These are phyloP conservation scores for Seiridium cupressi DNA, from an alignment of 2,329 filamentous ascomycete species.

Conservation along the genomic window DNA sequence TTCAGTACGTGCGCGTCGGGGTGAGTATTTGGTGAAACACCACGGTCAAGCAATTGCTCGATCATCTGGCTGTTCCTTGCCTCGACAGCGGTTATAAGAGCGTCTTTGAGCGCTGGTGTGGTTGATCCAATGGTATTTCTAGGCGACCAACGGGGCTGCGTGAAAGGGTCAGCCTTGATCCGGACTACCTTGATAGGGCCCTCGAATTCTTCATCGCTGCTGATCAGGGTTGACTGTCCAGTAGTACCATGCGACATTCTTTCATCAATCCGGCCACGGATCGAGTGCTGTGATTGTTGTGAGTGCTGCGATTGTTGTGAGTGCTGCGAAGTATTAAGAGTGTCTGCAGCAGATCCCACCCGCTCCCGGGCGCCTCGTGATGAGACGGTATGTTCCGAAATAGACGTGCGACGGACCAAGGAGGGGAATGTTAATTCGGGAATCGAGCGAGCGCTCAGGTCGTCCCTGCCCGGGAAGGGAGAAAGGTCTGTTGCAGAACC, in stretches of 20 bases:
- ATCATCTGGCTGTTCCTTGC: constrained; percentile 54
- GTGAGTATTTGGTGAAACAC: constrained; percentile 49
- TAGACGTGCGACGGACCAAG: constrained; percentile 17
- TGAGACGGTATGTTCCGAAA: constrained; percentile 19
- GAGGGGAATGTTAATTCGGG: constrained; percentile 6
- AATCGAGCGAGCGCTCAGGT: constrained; percentile 7
- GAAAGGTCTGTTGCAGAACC: constrained; percentile 18
- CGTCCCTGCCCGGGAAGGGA: constrained; percentile 13
- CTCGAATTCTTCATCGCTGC: constrained; percentile 33
- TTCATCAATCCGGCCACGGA: constrained; percentile 12
- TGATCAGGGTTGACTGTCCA: constrained; percentile 23
- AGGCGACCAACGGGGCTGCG: constrained; percentile 52
- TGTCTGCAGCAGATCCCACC: constrained; percentile 15
- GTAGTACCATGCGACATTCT: constrained; percentile 16
- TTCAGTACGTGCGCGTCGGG: constrained; percentile 47
- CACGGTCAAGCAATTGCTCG: constrained; percentile 57
- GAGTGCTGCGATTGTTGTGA: constrained; percentile 9
- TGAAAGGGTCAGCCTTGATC: constrained; percentile 46
- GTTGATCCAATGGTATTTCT: constrained; percentile 42
- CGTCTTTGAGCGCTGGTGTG: constrained; percentile 40
- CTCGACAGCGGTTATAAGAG: constrained; percentile 54
- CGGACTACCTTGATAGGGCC: constrained; percentile 41
- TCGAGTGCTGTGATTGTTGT: not conserved
- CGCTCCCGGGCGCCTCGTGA: constrained; percentile 16
- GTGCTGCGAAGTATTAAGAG: constrained; percentile 11